A percentile compares a stretch with the other conserved stretches of the same genome.
Evolutionary conservation across 2,329 filamentous ascomycete genomes (phyloP).

Genomic region (Aspergillus eucalypticola): DNA sequence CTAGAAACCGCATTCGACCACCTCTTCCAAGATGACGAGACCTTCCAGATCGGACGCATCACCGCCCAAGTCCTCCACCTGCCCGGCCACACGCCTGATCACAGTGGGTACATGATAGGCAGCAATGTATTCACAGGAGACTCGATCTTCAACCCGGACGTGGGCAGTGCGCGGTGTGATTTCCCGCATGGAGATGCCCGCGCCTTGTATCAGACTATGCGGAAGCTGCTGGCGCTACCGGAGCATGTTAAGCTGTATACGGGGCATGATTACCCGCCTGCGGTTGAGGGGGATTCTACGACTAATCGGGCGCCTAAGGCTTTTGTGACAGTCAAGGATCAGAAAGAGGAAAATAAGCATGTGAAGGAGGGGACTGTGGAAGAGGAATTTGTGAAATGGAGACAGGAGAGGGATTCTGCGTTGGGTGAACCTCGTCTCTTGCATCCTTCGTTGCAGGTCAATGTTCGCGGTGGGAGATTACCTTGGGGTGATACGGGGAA

Average conservation of each 20-base stretch:
- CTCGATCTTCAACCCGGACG: constrained; percentile 53
- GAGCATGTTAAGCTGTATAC: constrained; percentile 51
- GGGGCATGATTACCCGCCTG: constrained; percentile 54
- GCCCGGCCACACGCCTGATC: constrained; percentile 63
- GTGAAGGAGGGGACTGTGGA: constrained; percentile 25
- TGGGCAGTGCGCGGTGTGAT: constrained; percentile 55
- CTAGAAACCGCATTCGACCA: constrained; percentile 53
- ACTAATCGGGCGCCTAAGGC: neutral
- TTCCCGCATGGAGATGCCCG: constrained; percentile 53
- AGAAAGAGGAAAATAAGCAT: constrained; percentile 26
- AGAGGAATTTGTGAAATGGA: constrained; percentile 35
- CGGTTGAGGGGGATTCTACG: neutral
- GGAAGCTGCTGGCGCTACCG: constrained; percentile 46
- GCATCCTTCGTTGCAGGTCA: constrained; percentile 42
- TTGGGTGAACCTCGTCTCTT: constrained; percentile 38
- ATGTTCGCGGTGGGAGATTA: constrained; percentile 40
- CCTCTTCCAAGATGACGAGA: constrained; percentile 56
- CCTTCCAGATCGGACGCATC: constrained; percentile 54
- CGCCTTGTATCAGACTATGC: constrained; percentile 47
- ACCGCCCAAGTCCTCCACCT: constrained; percentile 54
- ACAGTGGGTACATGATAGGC: constrained; percentile 60
- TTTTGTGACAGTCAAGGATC: constrained; percentile 19
- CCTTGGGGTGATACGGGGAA: constrained; percentile 16
- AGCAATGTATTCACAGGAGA: constrained; percentile 52
- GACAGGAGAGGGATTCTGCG: constrained; percentile 32